Conservation (phyloP, 192 early-diverging fungal genomes). For the Podila verticillata region DNA sequence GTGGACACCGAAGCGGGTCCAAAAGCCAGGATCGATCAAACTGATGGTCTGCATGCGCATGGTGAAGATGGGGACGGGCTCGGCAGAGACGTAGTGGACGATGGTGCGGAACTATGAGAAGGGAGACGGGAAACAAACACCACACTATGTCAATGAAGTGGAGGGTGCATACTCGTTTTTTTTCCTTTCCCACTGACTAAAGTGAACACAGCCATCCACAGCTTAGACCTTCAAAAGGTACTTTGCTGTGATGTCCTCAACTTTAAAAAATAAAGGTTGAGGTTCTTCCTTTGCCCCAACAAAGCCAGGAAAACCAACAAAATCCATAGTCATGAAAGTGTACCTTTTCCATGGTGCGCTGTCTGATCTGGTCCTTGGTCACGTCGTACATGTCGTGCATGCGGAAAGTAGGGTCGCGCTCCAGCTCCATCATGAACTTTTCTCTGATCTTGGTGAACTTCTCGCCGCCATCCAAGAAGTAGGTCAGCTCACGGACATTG, state of each 20-base stretch:
- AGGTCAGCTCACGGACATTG: conserved; percentile 80
- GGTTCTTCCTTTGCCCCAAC: no score
- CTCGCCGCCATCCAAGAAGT: conserved; percentile 83
- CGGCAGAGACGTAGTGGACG: conserved; percentile 71
- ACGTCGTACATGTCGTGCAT: conserved; percentile 85
- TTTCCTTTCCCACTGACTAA: not conserved
- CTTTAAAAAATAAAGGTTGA: not conserved
- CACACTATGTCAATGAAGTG: not conserved
- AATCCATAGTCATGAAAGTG: not conserved
- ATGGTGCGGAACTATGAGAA: conserved; percentile 58
- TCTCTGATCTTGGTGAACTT: conserved; percentile 70
- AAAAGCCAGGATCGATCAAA: conserved; percentile 83
- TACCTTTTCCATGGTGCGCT: conserved; percentile 88
- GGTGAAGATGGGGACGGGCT: conserved; percentile 70
- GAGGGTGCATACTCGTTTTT: no score
- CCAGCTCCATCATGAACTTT: conserved; percentile 84
- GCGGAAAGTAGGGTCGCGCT: conserved; percentile 84
- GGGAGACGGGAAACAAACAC: not conserved
- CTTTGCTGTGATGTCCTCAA: not conserved
- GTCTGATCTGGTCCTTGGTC: conserved; percentile 76
- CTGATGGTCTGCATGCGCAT: conserved; percentile 78
- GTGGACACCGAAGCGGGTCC: conserved; percentile 92
- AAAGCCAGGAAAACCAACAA: no score
- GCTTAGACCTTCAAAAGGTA: not conserved
- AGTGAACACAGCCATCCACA: not conserved